Conservation (phyloP, 257 asterid species). For the Salvia miltiorrhiza region DNA sequence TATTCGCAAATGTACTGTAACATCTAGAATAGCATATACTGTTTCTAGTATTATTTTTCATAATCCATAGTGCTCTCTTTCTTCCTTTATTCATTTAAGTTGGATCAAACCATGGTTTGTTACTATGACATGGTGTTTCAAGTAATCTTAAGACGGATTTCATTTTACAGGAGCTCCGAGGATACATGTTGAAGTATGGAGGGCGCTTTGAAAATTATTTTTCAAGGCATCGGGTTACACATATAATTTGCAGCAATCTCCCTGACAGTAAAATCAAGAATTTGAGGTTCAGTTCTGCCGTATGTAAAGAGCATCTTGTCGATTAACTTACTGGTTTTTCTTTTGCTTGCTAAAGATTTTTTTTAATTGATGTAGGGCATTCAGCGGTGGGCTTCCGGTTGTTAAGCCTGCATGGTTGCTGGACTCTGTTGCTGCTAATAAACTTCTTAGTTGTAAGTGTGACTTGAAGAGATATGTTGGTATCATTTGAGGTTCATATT, state of each 20-base stretch:
- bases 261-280: conserved; percentile 95
- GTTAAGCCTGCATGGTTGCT: conserved; percentile 91
- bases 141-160: neutral
- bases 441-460: conserved; percentile 82
- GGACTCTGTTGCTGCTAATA: conserved; percentile 81
- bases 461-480: neutral
- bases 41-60: neutral
- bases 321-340: conserved; percentile 10
- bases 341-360: conserved; percentile 11
- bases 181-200: conserved; percentile 84
- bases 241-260: conserved; percentile 90
- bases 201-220: conserved; percentile 88
- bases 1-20: neutral
- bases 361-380: conserved; percentile 55
- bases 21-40: neutral
- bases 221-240: conserved; percentile 81
- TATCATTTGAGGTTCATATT: neutral
- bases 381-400: conserved; percentile 94
- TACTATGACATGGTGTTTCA: neutral
- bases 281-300: conserved; percentile 53
- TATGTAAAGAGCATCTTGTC: conserved; percentile 9
- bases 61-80: neutral
- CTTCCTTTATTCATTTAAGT: neutral
- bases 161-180: conserved; percentile 73
- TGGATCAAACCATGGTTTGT: neutral